phyloP scores from a whole-genome alignment of 768 basidiomycete species.

The Tulasnella sp. region DNA sequence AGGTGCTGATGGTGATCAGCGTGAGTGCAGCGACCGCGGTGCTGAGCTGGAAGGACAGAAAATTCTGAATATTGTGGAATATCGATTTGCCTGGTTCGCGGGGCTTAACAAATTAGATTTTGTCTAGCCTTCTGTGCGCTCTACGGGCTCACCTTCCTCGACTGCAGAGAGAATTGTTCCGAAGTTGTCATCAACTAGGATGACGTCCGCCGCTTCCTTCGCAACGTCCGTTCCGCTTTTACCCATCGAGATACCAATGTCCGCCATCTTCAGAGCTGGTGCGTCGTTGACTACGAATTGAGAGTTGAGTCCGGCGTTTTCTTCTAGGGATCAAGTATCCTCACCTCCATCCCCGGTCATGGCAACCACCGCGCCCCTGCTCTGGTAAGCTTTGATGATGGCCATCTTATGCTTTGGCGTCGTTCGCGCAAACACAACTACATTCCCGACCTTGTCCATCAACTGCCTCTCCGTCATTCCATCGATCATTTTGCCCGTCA shows the following conservation, averaged over 20 bases:
- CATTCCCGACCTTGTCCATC: slow-evolving; percentile 61
- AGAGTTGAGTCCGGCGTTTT: background rate
- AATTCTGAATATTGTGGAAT: slow-evolving; percentile 98
- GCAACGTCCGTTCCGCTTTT: slow-evolving; percentile 98
- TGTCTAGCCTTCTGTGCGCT: slow-evolving; percentile 9
- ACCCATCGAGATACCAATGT: slow-evolving; percentile 97
- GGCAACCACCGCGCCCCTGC: slow-evolving; percentile 79
- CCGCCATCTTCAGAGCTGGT: slow-evolving; percentile 93
- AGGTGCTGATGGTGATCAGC: slow-evolving; percentile 89
- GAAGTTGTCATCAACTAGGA: slow-evolving; percentile 96
- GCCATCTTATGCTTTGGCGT: slow-evolving; percentile 97
- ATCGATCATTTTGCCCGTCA: slow-evolving; percentile 81
- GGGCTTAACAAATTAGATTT: slow-evolving; percentile 17
- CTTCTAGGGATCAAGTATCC: slow-evolving; percentile 21
- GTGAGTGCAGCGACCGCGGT: slow-evolving; percentile 94
- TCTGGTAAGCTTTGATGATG: slow-evolving; percentile 89
- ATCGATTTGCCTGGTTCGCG: slow-evolving; percentile 71
- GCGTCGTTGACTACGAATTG: slow-evolving; percentile 75
- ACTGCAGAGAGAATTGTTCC: slow-evolving; percentile 88
- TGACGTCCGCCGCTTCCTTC: slow-evolving; percentile 95
- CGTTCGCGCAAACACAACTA: slow-evolving; percentile 89
- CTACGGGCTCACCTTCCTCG: slow-evolving; percentile 58
- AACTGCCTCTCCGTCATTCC: slow-evolving; percentile 71
- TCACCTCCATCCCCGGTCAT: slow-evolving; percentile 96
- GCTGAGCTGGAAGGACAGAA: slow-evolving; percentile 91